phyloP scores from a whole-genome alignment of 495 filamentous ascomycete species.

The Penicillium crystallinum region DNA sequence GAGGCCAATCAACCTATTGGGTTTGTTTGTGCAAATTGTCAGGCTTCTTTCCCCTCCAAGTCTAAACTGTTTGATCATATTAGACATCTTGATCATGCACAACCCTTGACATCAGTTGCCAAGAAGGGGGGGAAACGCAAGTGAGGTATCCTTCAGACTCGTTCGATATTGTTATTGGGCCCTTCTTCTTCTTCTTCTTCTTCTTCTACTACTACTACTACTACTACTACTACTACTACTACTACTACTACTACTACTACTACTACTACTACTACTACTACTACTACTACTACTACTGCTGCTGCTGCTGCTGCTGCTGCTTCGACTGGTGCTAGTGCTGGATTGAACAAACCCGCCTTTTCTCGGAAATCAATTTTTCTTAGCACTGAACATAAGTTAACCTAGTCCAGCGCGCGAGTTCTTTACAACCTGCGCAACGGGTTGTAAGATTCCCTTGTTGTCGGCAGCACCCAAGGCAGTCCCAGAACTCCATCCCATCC shows the following conservation, averaged over 20 bases:
- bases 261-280: no score
- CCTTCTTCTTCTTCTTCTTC: background rate
- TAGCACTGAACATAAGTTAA: constrained; percentile 34
- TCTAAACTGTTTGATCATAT: constrained; percentile 72
- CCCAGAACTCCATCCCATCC: constrained; percentile 93
- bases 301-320: no score
- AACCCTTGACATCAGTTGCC: constrained; percentile 33
- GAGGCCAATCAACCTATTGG: constrained; percentile 36
- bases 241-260: no score
- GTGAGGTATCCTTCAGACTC: background rate
- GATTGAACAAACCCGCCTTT: no score
- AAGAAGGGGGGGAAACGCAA: constrained; percentile 26
- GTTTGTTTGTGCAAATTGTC: constrained; percentile 57
- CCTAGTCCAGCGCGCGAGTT: constrained; percentile 80
- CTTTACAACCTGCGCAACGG: constrained; percentile 85
- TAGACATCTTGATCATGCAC: constrained; percentile 56
- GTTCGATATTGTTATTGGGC: no score
- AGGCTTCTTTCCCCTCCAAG: constrained; percentile 57
- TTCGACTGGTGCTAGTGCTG: no score
- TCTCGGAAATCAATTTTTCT: no score
- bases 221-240: no score
- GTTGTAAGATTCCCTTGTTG: constrained; percentile 83
- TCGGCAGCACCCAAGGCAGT: constrained; percentile 78
- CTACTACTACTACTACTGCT: no score
- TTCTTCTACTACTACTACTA: no score